Conservation (phyloP, 495 filamentous ascomycete genomes). For the Penicillium goetzii region DNA sequence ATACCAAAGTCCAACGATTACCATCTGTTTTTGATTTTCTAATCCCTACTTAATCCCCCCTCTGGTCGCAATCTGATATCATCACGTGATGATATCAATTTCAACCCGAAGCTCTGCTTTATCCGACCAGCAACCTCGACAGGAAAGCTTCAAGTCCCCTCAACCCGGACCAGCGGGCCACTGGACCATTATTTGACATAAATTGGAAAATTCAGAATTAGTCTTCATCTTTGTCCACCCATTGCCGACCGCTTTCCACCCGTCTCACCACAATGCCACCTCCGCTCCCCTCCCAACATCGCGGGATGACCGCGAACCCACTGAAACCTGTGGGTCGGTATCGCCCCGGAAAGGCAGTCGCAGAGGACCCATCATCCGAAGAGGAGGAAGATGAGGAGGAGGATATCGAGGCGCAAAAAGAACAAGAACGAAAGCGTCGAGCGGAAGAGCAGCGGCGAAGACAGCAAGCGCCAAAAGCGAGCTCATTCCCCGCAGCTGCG, state of each 20-base stretch:
- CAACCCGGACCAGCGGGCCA: background rate
- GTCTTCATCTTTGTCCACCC: background rate
- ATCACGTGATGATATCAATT: conserved; percentile 25
- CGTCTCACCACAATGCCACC: conserved; percentile 64
- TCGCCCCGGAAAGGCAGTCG: conserved; percentile 80
- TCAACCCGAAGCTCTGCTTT: conserved; percentile 21
- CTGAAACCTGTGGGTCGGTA: conserved; percentile 74
- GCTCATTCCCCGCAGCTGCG: conserved; percentile 54
- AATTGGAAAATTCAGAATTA: background rate
- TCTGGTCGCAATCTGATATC: conserved; percentile 1
- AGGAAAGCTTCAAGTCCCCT: conserved; percentile 1
- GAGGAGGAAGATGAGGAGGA: conserved; percentile 64
- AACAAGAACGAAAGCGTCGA: conserved; percentile 39
- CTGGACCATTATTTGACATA: background rate
- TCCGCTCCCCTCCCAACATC: conserved; percentile 52
- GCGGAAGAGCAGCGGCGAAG: conserved; percentile 37
- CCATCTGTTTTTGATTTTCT: too few relatives aligned
- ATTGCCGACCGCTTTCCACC: background rate
- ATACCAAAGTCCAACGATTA: background rate
- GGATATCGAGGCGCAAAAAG: conserved; percentile 50
- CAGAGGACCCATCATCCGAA: conserved; percentile 67
- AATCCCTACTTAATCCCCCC: background rate
- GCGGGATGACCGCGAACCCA: conserved; percentile 95
- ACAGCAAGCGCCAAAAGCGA: conserved; percentile 64
- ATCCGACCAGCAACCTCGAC: background rate